A percentile compares a stretch with the other conserved stretches of the same genome.
Conservation (phyloP, 1,284 basidiomycete species). For the Gomphus sp. region DNA sequence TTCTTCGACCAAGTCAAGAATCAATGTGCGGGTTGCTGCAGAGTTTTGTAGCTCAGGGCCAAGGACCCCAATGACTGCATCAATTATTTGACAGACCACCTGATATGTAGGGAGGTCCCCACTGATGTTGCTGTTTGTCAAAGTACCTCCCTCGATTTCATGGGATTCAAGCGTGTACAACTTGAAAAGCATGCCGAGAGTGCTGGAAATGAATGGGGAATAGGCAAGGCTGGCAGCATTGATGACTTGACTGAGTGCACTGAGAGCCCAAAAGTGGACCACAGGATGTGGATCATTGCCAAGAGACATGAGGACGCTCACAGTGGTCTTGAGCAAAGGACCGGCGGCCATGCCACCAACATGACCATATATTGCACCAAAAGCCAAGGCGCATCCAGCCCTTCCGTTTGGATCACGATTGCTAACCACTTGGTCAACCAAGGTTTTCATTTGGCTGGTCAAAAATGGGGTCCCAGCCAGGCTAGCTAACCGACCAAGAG, state of each 20-base stretch:
- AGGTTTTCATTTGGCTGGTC: conserved; percentile 80
- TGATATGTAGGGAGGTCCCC: conserved; percentile 91
- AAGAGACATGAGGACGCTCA: conserved; percentile 93
- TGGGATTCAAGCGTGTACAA: conserved; percentile 89
- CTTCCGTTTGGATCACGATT: conserved; percentile 91
- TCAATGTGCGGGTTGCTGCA: conserved; percentile 67
- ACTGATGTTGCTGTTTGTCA: conserved; percentile 77
- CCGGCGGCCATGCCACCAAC: conserved; percentile 93
- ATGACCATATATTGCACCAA: conserved; percentile 89
- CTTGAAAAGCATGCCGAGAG: conserved; percentile 86
- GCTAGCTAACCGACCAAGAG: conserved; percentile 81
- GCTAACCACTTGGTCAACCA: conserved; percentile 94
- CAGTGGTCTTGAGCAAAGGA: conserved; percentile 91
- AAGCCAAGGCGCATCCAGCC: conserved; percentile 89
- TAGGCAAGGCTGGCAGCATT: conserved; percentile 91
- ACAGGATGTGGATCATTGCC: conserved; percentile 94
- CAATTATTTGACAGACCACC: conserved; percentile 84
- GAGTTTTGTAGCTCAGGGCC: conserved; percentile 95
- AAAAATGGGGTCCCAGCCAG: conserved; percentile 83
- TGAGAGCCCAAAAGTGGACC: conserved; percentile 90
- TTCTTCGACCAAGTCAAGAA: conserved; percentile 81
- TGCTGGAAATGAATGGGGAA: conserved; percentile 81
- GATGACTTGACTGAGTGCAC: conserved; percentile 80
- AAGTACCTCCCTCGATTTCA: conserved; percentile 87
- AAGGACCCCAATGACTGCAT: conserved; percentile 88